Evolutionary conservation across 1,284 basidiomycete genomes (phyloP), one percentile per base, ranked within the genome.

Genomic region (Takashimella koratensis): DNA sequence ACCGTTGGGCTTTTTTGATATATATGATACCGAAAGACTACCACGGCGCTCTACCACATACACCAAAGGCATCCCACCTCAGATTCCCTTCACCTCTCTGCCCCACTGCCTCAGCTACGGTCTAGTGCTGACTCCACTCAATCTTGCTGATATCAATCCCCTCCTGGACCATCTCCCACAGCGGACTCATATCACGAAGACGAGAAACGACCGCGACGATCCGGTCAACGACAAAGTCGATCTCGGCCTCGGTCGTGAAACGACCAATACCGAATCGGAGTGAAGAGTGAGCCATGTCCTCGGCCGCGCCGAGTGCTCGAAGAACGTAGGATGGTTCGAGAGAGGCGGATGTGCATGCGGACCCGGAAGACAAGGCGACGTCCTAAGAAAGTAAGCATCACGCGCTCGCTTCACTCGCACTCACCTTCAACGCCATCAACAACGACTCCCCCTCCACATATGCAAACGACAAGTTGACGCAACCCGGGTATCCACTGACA

Each of bases 241-340:
- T 82, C 78, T 99, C 96, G 16, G 87, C 90, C 74, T 97, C 92
- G 2, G 96, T 99, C 5, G 96, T 98, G 78, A 99, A 99, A 25
- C 96, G 85, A 36, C 96, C 96, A 61, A 99, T 90, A 50, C 96
- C 96, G 77, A 99, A 99, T 42, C 96, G 87, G 50, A 99, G 81
- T 16, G 92, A 96, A 11, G 94, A 98, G 75, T 99, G 96, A 0
- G 96, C 96, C 88, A 98, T 97, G 70, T 98, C 96, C 75, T 99
- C 96, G 25, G 93, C 90, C 43, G 94, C 89, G 62, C 92, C 95
- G 41, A 99, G 83, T 2, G 96, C 96, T 56, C 96, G 87, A 24
- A 99, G 84, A 11, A 99, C 96, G 72, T 99, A 99, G 30, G 93
- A 97, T 5, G 96, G 96, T 76, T 99, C 96, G 49, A 99, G 81